These are phyloP conservation scores for Mycotypha africana DNA, from an alignment of 371 early-diverging fungal species.

Conservation along the genomic window DNA sequence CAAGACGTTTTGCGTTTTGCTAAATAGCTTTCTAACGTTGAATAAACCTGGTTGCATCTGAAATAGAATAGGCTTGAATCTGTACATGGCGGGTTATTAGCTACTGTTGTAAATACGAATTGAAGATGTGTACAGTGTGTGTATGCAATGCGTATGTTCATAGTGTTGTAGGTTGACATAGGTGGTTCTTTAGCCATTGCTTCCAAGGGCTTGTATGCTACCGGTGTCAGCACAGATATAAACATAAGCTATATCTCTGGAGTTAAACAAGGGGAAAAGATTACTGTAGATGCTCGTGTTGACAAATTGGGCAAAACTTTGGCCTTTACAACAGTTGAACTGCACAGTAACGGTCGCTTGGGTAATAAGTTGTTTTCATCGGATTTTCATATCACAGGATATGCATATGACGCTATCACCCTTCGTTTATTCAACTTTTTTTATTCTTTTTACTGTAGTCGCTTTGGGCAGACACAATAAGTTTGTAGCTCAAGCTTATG, in stretches of 20 bases:
- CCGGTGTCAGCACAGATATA: conserved; percentile 63
- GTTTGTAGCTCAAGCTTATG: conserved; percentile 49
- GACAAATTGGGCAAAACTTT: conserved; percentile 59
- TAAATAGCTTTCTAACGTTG: no score
- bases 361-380: conserved; percentile 20
- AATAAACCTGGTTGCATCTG: no score
- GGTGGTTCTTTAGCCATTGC: conserved; percentile 62
- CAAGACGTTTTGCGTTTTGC: not conserved
- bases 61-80: conserved; percentile 52
- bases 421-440: not conserved
- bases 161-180: conserved; percentile 45
- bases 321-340: conserved; percentile 54
- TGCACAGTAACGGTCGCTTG: conserved; percentile 36
- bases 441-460: no score
- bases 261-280: conserved; percentile 47
- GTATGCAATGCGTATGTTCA: no score
- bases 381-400: no score
- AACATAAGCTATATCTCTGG: conserved; percentile 55
- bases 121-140: no score
- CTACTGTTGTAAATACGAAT: conserved; percentile 47
- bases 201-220: conserved; percentile 51
- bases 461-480: conserved; percentile 63
- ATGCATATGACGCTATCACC: not conserved
- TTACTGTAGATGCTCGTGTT: conserved; percentile 47
- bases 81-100: conserved; percentile 59